phyloP scores from a whole-genome alignment of 352 stramenopile genomes.

The Phytophthora europaea region DNA sequence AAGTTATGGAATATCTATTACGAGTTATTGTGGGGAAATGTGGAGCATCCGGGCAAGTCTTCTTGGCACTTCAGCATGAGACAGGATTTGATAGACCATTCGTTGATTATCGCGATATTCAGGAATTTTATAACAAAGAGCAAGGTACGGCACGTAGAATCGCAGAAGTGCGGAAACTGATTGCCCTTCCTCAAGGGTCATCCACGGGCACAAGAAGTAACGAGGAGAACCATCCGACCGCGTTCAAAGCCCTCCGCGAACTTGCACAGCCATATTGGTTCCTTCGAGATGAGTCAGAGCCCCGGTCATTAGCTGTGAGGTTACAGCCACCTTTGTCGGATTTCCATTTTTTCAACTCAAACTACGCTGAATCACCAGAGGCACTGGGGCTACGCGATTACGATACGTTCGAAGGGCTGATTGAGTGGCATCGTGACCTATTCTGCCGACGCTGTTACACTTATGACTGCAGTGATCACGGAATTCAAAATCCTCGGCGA shows the following conservation, averaged over 20 bases:
- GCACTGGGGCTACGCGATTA: conserved; percentile 49
- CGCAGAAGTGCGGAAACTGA: conserved; percentile 34
- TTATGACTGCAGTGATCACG: conserved; percentile 93
- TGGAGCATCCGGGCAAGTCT: conserved; percentile 56
- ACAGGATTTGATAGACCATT: conserved; percentile 44
- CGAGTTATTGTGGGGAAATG: conserved; percentile 60
- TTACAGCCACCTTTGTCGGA: conserved; percentile 57
- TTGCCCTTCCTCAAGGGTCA: conserved; percentile 12
- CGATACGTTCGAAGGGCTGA: conserved; percentile 59
- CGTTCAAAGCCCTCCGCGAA: conserved; percentile 17
- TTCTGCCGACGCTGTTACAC: conserved; percentile 92
- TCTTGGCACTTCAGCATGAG: conserved; percentile 49
- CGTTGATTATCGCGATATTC: conserved; percentile 61
- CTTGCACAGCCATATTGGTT: conserved; percentile 46
- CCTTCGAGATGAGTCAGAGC: conserved; percentile 29
- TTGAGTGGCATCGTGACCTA: conserved; percentile 86
- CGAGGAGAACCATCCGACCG: neutral
- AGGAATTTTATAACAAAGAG: conserved; percentile 43
- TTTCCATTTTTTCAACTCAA: conserved; percentile 75
- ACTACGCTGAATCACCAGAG: conserved; percentile 46
- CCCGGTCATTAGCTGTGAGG: conserved; percentile 33
- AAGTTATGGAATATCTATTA: conserved; percentile 71
- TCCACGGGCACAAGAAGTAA: neutral
- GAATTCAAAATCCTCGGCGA: conserved; percentile 73
- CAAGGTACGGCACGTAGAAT: conserved; percentile 34